Evolutionary conservation across 495 filamentous ascomycete species (phyloP), one percentile per base, ranked within the genome.

Genomic region (Pyrenula aspistea): DNA sequence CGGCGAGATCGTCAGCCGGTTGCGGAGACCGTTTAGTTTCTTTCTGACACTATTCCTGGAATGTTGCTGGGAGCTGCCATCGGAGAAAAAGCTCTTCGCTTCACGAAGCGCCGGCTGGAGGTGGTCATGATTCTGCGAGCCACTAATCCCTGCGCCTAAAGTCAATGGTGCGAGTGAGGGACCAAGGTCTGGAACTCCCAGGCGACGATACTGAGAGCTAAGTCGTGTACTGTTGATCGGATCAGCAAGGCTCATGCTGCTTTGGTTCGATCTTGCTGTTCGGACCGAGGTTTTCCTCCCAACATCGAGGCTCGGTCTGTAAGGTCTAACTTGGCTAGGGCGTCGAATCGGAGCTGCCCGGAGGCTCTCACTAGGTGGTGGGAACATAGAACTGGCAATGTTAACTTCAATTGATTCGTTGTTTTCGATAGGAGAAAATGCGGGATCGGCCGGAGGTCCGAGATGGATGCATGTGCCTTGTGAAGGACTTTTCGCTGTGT

Each of bases 21-120:
- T 42, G 31, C 31, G 31, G 15, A 42, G 31, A 15, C 31, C 31
- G 19, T 52, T 8, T 10, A 67, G 25, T 21, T 63, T 57, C 55
- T 60, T 65, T 51, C 64, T 59, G 2, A 67, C 56, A 55, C 56
- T 63, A 0, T 60, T 55, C 50, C 56, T 61, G 2, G 42, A 58
- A 22, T 22, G 24, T 23, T 54, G 53, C 36, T 65, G 63, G 1
- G 64, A 67, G 59, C 64, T 67, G 24, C 64, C 63, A 52, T 67
- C 64, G 10, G 64, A 65, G 22, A 67, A 67, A 42, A 65, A 67
- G 55, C 64, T 67, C 12, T 59, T 63, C 20, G 57, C 58, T 55
- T 20, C 50, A 65, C 64, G 24, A 58, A 53, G 53, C 19, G 21
- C 0, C 4, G 50, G 50, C 10, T 21, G 22, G 10, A 19, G 19